Evolutionary conservation across 768 basidiomycete species (phyloP), one percentile per base, ranked within the genome.

Genomic region (button mushroom (Agaricus bisporus)): DNA sequence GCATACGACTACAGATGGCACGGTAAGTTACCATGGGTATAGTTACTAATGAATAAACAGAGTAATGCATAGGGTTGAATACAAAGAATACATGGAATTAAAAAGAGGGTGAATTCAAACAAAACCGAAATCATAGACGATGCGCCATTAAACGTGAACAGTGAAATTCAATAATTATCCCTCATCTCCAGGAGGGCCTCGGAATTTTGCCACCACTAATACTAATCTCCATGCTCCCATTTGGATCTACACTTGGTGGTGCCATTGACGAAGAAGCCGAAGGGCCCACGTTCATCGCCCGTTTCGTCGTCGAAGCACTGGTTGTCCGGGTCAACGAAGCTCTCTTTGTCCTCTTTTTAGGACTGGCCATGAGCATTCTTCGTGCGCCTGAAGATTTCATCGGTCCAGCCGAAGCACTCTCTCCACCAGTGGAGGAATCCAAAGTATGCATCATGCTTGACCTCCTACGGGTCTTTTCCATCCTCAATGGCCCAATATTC

Each of bases 381-480:
- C 55, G 64, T 36, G 62, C 51, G 46, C 65, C 61, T 48, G 64
- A 60, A 41, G 61, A 56, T 59, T 56, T 49, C 60, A 48, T 15
- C 2, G 63, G 62, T 38, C 65, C 66, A 22, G 58, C 57, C 43
- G 63, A 56, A 22, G 63, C 58, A 12, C 63, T 54, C 10, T 65
- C 59, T 9, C 63, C 61, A 9, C 64, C 61, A 25, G 58, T 59
- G 81, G 77, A 46, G 81, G 75, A 57, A 82, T 48, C 53, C 8
- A 54, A 35, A 28, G 41, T 80, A n/a, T 85, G 85, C 56, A 92
- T 88, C 73, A 90, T 68, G 62, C 91, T 93, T 37, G 90, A 91
- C 54, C 90, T 77, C 55, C 91, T 74, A 55, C 88, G 73, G 12
- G 70, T 69, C 66, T 87, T 88, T 66, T 92, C 91, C 56, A 71